Percentiles rank a stretch among this genome's conserved stretches.
Evolutionary conservation across 148 eudicot species (phyloP).

Genomic region (Tetragonia tetragonoides): DNA sequence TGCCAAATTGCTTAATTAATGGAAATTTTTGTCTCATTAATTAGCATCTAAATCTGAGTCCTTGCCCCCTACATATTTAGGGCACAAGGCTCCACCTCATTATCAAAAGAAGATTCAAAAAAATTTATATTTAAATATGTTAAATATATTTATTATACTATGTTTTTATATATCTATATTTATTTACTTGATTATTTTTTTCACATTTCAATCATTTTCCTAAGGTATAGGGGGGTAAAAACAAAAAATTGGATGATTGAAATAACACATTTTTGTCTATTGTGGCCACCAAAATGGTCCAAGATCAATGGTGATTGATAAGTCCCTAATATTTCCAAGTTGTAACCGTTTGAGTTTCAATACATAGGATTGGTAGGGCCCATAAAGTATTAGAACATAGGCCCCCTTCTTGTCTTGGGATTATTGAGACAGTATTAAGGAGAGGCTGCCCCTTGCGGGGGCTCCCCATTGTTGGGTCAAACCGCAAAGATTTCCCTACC

Average conservation of each 20-base stretch:
- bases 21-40: conserved; percentile 29
- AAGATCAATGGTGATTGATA: neutral
- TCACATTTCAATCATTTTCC: neutral
- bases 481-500: conserved; percentile 47
- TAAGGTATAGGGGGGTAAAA: neutral
- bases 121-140: neutral
- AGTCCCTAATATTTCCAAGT: conserved; percentile 1
- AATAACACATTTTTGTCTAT: conserved; percentile 12
- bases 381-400: conserved; percentile 38
- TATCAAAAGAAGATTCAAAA: conserved; percentile 1
- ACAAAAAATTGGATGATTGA: conserved; percentile 14
- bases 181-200: too few relatives aligned
- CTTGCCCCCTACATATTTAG: conserved; percentile 26
- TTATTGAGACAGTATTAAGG: conserved; percentile 62
- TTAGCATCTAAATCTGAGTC: conserved; percentile 12
- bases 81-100: conserved; percentile 37
- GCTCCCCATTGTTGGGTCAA: conserved; percentile 50
- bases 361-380: conserved; percentile 27
- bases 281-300: conserved; percentile 30
- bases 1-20: conserved; percentile 23
- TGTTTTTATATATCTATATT: neutral
- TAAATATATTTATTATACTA: too few relatives aligned
- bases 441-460: conserved; percentile 35
- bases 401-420: conserved; percentile 52
- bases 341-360: conserved; percentile 12